A percentile compares a stretch with the other conserved stretches of the same genome.
phyloP scores from a whole-genome alignment of 2,329 filamentous ascomycete species.

The Aspergillus sp. region DNA sequence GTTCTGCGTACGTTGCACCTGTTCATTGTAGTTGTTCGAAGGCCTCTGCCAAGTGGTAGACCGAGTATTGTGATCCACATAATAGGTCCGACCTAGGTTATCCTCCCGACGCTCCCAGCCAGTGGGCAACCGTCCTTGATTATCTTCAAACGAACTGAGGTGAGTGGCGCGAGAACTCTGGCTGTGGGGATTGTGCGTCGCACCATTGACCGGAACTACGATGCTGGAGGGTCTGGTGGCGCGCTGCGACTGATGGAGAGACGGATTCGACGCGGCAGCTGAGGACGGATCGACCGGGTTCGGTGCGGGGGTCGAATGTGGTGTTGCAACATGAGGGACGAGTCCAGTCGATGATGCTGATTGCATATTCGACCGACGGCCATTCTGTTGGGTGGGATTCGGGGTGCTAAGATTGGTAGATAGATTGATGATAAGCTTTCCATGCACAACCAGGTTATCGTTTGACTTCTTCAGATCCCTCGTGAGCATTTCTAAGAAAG shows the following conservation, averaged over 20 bases:
- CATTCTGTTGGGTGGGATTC: slow-evolving; percentile 47
- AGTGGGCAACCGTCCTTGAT: slow-evolving; percentile 81
- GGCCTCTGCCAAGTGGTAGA: slow-evolving; percentile 95
- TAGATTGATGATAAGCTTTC: slow-evolving; percentile 92
- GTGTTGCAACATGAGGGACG: slow-evolving; percentile 25
- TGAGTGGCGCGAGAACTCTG: slow-evolving; percentile 45
- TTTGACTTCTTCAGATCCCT: slow-evolving; percentile 95
- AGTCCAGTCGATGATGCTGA: slow-evolving; percentile 32
- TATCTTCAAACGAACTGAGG: slow-evolving; percentile 90
- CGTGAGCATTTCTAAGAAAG: slow-evolving; percentile 77
- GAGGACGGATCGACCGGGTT: slow-evolving; percentile 19
- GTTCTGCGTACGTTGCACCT: slow-evolving; percentile 66
- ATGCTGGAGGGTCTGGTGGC: slow-evolving; percentile 31
- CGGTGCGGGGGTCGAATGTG: slow-evolving; percentile 18
- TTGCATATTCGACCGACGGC: slow-evolving; percentile 27
- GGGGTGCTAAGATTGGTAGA: slow-evolving; percentile 79
- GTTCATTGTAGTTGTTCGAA: slow-evolving; percentile 66
- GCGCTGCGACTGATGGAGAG: slow-evolving; percentile 23
- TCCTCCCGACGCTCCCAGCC: slow-evolving; percentile 97
- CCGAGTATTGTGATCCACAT: slow-evolving; percentile 94
- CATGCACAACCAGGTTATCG: slow-evolving; percentile 94
- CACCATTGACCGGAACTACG: slow-evolving; percentile 34
- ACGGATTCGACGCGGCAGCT: slow-evolving; percentile 25
- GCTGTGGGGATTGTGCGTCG: slow-evolving; percentile 26
- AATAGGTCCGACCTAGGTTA: slow-evolving; percentile 90